Conservation (phyloP, 306 rosid genomes). For the Vicia villosa region DNA sequence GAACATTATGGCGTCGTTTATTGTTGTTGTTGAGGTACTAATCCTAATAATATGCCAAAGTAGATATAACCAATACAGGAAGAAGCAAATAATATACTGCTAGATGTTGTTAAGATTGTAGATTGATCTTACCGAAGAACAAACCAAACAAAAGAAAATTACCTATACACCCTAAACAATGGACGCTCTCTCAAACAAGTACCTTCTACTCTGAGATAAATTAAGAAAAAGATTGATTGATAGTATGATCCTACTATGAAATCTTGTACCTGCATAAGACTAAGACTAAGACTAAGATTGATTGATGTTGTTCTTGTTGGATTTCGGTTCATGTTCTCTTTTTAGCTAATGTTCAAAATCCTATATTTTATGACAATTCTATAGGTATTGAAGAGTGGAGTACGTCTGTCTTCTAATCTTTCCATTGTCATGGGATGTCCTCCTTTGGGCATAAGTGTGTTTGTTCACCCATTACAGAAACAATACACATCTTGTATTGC, state of each 20-base stretch:
- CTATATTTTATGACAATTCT: conserved; percentile 21
- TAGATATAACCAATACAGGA: neutral
- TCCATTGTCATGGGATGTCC: conserved; percentile 76
- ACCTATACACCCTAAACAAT: neutral
- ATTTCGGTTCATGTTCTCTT: neutral
- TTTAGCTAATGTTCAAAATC: neutral
- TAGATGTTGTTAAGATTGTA: neutral
- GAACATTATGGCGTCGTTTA: too few species aligned
- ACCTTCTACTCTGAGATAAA: neutral
- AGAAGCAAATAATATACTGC: neutral
- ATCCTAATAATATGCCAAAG: too few species aligned
- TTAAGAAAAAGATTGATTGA: neutral
- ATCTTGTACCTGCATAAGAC: neutral
- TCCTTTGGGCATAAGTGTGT: conserved; percentile 52
- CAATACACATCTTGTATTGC: conserved; percentile 37
- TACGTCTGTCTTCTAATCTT: conserved; percentile 69
- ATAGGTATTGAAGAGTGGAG: conserved; percentile 72
- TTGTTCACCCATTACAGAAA: conserved; percentile 51
- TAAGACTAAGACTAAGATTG: neutral
- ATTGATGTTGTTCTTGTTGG: neutral
- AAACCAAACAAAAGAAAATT: conserved; percentile 10
- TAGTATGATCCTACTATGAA: neutral
- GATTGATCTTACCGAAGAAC: conserved; percentile 2
- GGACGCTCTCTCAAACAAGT: neutral
- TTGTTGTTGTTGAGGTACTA: too few species aligned